phyloP scores from a whole-genome alignment of 2,329 filamentous ascomycete species.

The Pyrenophora seminiperda region DNA sequence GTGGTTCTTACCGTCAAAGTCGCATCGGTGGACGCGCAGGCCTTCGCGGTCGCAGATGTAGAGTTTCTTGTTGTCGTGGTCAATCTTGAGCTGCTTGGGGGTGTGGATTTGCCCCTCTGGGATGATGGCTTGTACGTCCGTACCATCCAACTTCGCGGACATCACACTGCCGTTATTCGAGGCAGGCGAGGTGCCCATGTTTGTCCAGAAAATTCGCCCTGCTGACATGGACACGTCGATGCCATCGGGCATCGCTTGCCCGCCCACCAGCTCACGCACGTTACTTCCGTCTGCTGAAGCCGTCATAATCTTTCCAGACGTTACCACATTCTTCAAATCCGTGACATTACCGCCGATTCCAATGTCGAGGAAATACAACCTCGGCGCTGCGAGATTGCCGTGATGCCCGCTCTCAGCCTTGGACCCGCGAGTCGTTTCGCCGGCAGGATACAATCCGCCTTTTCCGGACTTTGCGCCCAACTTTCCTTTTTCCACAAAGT shows the following conservation, averaged over 20 bases:
- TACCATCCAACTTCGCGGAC: slow-evolving; percentile 58
- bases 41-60: slow-evolving; percentile 51
- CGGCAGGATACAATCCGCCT: slow-evolving; percentile 21
- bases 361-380: slow-evolving; percentile 14
- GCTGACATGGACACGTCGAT: slow-evolving; percentile 32
- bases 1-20: slow-evolving; percentile 17
- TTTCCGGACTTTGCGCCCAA: slow-evolving; percentile 51
- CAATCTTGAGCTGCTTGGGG: slow-evolving; percentile 48
- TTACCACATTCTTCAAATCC: slow-evolving; percentile 1
- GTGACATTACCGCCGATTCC: slow-evolving; percentile 12
- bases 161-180: slow-evolving; percentile 52
- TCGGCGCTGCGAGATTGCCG: slow-evolving; percentile 4
- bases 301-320: slow-evolving; percentile 14
- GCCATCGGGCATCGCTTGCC: slow-evolving; percentile 37
- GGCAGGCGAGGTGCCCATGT: slow-evolving; percentile 22
- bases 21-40: slow-evolving; percentile 44
- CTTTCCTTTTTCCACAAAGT: slow-evolving; percentile 55
- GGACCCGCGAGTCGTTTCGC: slow-evolving; percentile 48
- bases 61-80: slow-evolving; percentile 11
- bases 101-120: slow-evolving; percentile 51
- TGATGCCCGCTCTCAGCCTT: slow-evolving; percentile 8
- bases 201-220: slow-evolving; percentile 40
- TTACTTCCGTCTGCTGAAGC: slow-evolving; percentile 12
- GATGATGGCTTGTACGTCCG: slow-evolving; percentile 52
- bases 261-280: slow-evolving; percentile 7